Base-by-base conservation (phyloP, 2,329 filamentous ascomycete species). In the Nannizziopsis barbatae region DNA sequence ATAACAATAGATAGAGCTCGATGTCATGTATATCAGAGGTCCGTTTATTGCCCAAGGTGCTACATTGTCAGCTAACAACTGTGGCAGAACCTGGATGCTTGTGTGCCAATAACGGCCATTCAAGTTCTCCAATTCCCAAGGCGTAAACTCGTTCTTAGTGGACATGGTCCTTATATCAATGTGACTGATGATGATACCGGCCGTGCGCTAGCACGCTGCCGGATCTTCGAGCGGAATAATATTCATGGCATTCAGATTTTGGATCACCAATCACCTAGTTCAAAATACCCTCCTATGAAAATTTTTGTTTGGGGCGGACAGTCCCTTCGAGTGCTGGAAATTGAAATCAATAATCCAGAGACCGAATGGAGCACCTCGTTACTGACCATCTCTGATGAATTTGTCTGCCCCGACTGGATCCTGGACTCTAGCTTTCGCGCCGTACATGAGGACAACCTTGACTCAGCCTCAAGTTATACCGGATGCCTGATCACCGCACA, bases 401-500 rank as follows among this genome's bases (percentile, higher is more conserved):
- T 68, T 18, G 63, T 62, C 2, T 75, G 77, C 1, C 72, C 76
- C 4, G 87, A 94, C 64, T 92, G 87, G 86, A 80, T 93, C 53
- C 76, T 90, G 56, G 79, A 86, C 61, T 81, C 75, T 32, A 67
- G 71, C 31, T 65, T 81, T 49, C 76, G 76, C 57, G 52, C 52
- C 31, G 63, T 4, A 60, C 62, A 37, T 42, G 50, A 60, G 31
- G 48, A 55, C 36, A 52, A 60, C 49, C 47, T 54, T 27, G 40
- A 54, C 2, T 40, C 50, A n/a, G 51, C 57, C 5, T 59, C 66
- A 22, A 51, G 57, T 1, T 59, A 60, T 22, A 61, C 65, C 9
- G 79, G 76, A 12, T 79, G 79, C 12, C 65, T 92, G 9, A 72
- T 93, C 12, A 95, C 88, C 1, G 87, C 90, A 1, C 89, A 96